Percentiles rank a stretch among this genome's conserved stretches.
Evolutionary conservation across 148 eudicot species (phyloP).

Genomic region (Fagopyrum esculentum): DNA sequence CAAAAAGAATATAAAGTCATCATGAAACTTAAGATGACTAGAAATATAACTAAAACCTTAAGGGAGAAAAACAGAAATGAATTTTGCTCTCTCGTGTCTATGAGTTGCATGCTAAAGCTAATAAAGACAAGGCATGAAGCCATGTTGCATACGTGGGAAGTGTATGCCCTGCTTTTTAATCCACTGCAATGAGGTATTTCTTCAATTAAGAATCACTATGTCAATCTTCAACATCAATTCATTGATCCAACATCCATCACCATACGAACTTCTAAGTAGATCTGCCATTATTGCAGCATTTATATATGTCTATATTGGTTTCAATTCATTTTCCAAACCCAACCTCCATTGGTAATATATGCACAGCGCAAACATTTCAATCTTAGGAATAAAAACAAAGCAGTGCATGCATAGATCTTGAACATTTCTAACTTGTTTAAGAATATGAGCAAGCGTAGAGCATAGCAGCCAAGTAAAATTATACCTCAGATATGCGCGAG

Average conservation of each 20-base stretch:
- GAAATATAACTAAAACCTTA: background rate
- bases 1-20: background rate
- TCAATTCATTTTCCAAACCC: background rate
- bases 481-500: constrained; percentile 8
- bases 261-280: background rate
- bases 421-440: background rate
- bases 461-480: background rate
- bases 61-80: background rate
- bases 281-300: background rate
- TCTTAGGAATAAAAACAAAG: background rate
- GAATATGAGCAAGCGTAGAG: background rate
- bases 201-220: background rate
- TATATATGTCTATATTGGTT: background rate
- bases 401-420: background rate
- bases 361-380: background rate
- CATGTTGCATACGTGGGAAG: background rate
- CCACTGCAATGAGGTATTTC: background rate
- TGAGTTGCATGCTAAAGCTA: background rate
- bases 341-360: background rate
- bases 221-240: background rate
- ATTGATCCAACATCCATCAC: background rate
- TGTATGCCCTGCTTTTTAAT: too few species aligned
- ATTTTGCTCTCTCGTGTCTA: background rate
- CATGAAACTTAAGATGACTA: background rate
- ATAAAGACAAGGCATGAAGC: background rate